A percentile compares a stretch with the other conserved stretches of the same genome.
Evolutionary conservation across 164 flowering plant species (phyloP).

Genomic region (Sextonia rubra): DNA sequence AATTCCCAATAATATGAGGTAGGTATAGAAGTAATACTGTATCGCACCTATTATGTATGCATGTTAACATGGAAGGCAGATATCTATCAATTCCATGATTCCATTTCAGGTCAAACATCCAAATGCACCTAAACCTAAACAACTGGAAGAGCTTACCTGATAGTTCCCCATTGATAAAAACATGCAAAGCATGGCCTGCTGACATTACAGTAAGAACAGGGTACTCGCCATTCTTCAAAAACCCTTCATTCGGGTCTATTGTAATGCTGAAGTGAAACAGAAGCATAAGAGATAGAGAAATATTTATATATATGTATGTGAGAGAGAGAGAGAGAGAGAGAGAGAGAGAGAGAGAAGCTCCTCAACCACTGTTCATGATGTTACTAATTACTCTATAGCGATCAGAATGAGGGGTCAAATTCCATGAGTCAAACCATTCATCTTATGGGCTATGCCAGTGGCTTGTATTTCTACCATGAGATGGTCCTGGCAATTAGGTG

Average conservation of each 20-base stretch:
- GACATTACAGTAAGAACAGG: slow-evolving; percentile 71
- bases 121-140: not conserved
- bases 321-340: not conserved
- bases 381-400: not conserved
- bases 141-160: slow-evolving; percentile 37
- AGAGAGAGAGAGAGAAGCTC: not conserved
- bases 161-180: slow-evolving; percentile 69
- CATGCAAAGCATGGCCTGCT: slow-evolving; percentile 86
- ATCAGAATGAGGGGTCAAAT: no score
- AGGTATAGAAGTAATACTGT: no score
- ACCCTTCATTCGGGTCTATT: slow-evolving; percentile 51
- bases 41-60: no score
- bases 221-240: slow-evolving; percentile 50
- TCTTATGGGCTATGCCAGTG: no score
- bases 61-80: no score
- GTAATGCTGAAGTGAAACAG: slow-evolving; percentile 39
- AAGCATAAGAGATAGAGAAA: not conserved
- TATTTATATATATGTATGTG: not conserved
- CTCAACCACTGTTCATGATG: not conserved
- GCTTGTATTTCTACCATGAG: no score
- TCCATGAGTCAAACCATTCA: no score
- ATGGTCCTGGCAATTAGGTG: no score
- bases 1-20: no score
- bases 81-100: not conserved
- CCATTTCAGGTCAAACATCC: not conserved